Percentiles rank a stretch among this genome's conserved stretches.
phyloP scores from a whole-genome alignment of 768 basidiomycete genomes.

The Sarcomyxa edulis region DNA sequence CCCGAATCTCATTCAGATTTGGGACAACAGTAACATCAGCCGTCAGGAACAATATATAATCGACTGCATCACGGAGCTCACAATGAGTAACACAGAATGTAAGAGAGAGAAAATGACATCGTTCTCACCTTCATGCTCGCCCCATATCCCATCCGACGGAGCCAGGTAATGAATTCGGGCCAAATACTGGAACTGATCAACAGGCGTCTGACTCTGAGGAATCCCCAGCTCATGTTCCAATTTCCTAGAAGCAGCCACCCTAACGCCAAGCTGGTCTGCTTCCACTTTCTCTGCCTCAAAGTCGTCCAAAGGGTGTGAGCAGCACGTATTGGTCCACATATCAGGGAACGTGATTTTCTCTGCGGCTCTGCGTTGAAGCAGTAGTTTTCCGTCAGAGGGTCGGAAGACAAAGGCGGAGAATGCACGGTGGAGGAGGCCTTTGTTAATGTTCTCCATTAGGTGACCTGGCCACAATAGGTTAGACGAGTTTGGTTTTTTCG shows the following conservation, averaged over 20 bases:
- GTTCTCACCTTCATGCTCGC: slow-evolving; percentile 97
- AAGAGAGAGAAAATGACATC: slow-evolving; percentile 10
- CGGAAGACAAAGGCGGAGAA: slow-evolving; percentile 98
- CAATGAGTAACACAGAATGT: background rate
- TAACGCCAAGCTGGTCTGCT: slow-evolving; percentile 75
- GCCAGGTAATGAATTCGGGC: slow-evolving; percentile 98
- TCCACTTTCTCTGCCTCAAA: slow-evolving; percentile 81
- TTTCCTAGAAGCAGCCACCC: slow-evolving; percentile 89
- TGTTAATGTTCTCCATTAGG: slow-evolving; percentile 94
- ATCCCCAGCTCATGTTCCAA: slow-evolving; percentile 97
- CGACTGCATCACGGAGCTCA: slow-evolving; percentile 51
- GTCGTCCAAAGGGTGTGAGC: slow-evolving; percentile 94
- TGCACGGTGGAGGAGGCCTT: slow-evolving; percentile 92
- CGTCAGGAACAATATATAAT: slow-evolving; percentile 95
- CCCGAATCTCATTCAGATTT: slow-evolving; percentile 89
- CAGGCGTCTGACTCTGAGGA: slow-evolving; percentile 66
- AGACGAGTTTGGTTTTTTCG: background rate
- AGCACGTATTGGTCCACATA: slow-evolving; percentile 99
- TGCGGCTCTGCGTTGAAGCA: slow-evolving; percentile 92
- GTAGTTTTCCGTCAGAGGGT: slow-evolving; percentile 86
- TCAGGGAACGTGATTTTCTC: slow-evolving; percentile 99
- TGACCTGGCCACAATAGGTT: slow-evolving; percentile 55
- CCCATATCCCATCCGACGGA: slow-evolving; percentile 89
- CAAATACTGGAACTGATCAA: slow-evolving; percentile 88
- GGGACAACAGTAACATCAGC: slow-evolving; percentile 78